Percentiles rank a stretch among this genome's conserved stretches.
phyloP scores from a whole-genome alignment of 768 basidiomycete genomes.

The Cantharellus cinnabarinus region DNA sequence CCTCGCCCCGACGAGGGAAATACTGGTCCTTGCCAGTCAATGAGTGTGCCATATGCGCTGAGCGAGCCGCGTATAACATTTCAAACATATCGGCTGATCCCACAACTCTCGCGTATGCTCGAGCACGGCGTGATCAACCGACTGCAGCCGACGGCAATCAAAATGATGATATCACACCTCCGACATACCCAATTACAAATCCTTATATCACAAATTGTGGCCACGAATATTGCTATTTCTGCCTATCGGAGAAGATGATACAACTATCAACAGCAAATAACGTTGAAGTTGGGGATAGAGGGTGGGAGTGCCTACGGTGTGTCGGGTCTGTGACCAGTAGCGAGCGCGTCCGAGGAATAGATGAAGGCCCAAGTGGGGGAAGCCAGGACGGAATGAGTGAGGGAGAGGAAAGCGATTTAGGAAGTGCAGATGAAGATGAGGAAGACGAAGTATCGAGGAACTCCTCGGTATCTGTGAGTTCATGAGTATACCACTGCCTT shows the following conservation, averaged over 20 bases:
- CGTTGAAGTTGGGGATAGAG: slow-evolving; percentile 32
- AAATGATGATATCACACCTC: slow-evolving; percentile 18
- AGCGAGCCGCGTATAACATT: slow-evolving; percentile 33
- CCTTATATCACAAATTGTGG: slow-evolving; percentile 72
- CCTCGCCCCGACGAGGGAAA: slow-evolving; percentile 25
- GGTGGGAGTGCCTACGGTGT: slow-evolving; percentile 78
- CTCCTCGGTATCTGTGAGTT: too few relatives aligned
- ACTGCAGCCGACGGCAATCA: slow-evolving; percentile 4
- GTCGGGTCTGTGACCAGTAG: neutral
- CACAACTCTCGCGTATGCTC: neutral
- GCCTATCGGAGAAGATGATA: slow-evolving; percentile 67
- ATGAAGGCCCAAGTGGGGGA: neutral
- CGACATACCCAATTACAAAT: slow-evolving; percentile 47
- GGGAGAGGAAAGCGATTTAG: neutral
- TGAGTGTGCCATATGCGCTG: slow-evolving; percentile 82
- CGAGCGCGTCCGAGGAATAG: neutral
- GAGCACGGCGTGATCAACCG: slow-evolving; percentile 7
- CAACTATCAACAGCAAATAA: slow-evolving; percentile 23
- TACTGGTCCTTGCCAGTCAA: slow-evolving; percentile 46
- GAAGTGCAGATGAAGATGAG: neutral
- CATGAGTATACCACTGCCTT: too few relatives aligned
- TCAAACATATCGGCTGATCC: neutral
- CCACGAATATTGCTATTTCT: slow-evolving; percentile 86
- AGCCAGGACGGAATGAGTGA: neutral
- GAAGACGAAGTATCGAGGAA: too few relatives aligned